phyloP scores from a whole-genome alignment of 2,329 filamentous ascomycete genomes.

The Pyrenophora teres region DNA sequence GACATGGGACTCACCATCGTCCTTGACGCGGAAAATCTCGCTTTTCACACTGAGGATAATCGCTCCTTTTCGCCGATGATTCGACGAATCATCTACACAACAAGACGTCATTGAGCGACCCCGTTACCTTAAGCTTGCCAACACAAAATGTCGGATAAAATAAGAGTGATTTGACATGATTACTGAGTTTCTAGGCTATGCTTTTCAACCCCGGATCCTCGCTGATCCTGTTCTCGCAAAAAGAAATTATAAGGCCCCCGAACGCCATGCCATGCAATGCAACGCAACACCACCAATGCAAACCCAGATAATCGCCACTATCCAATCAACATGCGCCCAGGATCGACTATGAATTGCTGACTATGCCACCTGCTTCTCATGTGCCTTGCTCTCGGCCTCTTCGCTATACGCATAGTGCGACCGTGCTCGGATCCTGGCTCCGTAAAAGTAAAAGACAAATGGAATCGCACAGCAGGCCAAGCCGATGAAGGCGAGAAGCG shows the following conservation, averaged over 20 bases:
- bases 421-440: slow-evolving; percentile 68
- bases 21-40: neutral
- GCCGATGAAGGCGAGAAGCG: slow-evolving; percentile 72
- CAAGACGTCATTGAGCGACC: too few relatives aligned
- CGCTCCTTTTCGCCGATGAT: neutral
- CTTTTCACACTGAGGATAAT: neutral
- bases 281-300: neutral
- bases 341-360: neutral
- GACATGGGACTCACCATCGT: neutral
- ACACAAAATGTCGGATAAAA: neutral
- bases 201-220: neutral
- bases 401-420: slow-evolving; percentile 74
- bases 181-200: neutral
- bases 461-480: slow-evolving; percentile 82
- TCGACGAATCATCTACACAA: neutral
- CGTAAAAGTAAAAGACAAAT: slow-evolving; percentile 79
- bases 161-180: neutral
- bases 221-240: neutral
- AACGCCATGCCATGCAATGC: slow-evolving; percentile 17
- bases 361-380: slow-evolving; percentile 29
- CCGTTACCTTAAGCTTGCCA: neutral
- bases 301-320: slow-evolving; percentile 1
- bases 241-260: neutral
- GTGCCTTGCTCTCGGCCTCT: slow-evolving; percentile 54
- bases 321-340: slow-evolving; percentile 5